phyloP scores from a whole-genome alignment of 2,329 filamentous ascomycete species.

The Dactylellina drechsleri region DNA sequence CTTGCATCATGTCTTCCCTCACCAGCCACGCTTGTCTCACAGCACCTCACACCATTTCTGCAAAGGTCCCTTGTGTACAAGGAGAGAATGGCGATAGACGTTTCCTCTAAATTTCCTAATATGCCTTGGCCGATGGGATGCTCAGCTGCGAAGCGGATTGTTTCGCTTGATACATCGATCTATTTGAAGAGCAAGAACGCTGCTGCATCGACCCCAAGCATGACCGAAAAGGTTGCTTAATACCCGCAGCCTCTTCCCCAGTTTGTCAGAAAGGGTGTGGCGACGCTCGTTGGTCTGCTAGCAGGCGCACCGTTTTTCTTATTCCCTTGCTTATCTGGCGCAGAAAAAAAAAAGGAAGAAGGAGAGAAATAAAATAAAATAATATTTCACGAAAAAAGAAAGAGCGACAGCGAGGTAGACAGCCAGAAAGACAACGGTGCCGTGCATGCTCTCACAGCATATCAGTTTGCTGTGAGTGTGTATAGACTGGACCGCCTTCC shows the following conservation, averaged over 20 bases:
- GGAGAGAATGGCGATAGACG: constrained; percentile 49
- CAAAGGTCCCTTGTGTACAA: constrained; percentile 52
- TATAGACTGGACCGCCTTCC: constrained; percentile 34
- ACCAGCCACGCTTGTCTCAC: constrained; percentile 55
- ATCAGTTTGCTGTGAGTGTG: constrained; percentile 4
- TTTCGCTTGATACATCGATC: constrained; percentile 44
- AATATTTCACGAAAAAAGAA: background rate
- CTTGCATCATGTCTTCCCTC: constrained; percentile 44
- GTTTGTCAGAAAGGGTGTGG: constrained; percentile 52
- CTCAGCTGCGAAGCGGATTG: constrained; percentile 32
- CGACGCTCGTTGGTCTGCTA: constrained; percentile 49
- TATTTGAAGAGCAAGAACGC: constrained; percentile 14
- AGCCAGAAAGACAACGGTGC: constrained; percentile 14
- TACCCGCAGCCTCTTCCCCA: constrained; percentile 52
- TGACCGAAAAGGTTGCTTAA: constrained; percentile 8
- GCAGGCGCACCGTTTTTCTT: constrained; percentile 55
- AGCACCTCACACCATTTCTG: constrained; percentile 42
- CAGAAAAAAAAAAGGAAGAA: constrained; percentile 14
- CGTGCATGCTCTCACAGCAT: constrained; percentile 29
- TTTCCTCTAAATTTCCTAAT: constrained; percentile 40
- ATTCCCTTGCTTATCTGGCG: constrained; percentile 48
- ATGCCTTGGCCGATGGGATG: constrained; percentile 28
- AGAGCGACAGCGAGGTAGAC: constrained; percentile 1
- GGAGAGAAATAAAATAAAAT: background rate
- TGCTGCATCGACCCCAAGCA: background rate